phyloP scores from a whole-genome alignment of 768 basidiomycete species.

The Russula sp. region DNA sequence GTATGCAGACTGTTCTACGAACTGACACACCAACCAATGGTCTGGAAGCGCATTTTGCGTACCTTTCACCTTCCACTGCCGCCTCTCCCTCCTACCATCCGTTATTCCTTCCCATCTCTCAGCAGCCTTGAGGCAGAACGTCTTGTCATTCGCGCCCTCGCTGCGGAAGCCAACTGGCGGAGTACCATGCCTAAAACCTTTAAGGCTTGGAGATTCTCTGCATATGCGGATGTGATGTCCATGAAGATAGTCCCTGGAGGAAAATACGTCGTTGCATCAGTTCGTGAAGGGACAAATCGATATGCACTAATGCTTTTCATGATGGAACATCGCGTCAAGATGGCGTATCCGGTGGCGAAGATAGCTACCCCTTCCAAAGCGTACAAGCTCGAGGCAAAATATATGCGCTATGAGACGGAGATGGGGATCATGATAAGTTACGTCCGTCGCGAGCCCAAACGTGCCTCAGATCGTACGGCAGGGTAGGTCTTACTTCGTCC shows the following conservation, averaged over 20 bases:
- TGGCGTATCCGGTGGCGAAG: slow-evolving; percentile 28
- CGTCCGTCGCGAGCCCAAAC: slow-evolving; percentile 26
- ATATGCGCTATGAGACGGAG: slow-evolving; percentile 17
- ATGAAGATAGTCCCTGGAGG: slow-evolving; percentile 31
- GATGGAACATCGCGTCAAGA: slow-evolving; percentile 31
- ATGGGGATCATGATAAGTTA: slow-evolving; percentile 29
- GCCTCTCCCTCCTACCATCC: slow-evolving; percentile 27
- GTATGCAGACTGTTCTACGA: slow-evolving; percentile 27
- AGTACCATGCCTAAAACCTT: slow-evolving; percentile 24
- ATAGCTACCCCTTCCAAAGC: slow-evolving; percentile 18
- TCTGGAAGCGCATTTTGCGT: slow-evolving; percentile 30
- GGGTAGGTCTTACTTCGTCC: slow-evolving; percentile 8
- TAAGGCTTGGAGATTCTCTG: slow-evolving; percentile 22
- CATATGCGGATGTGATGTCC: slow-evolving; percentile 21
- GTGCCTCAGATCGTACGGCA: slow-evolving; percentile 13
- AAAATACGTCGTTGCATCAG: slow-evolving; percentile 27
- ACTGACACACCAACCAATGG: slow-evolving; percentile 27
- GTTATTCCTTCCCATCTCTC: slow-evolving; percentile 23
- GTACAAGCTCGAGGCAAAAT: slow-evolving; percentile 28
- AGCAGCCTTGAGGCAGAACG: slow-evolving; percentile 30
- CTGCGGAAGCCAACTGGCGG: slow-evolving; percentile 31
- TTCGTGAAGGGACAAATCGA: slow-evolving; percentile 16
- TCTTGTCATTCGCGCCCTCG: slow-evolving; percentile 25
- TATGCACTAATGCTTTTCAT: slow-evolving; percentile 27
- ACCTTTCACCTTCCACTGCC: slow-evolving; percentile 28